Conservation (phyloP, 2,329 filamentous ascomycete genomes). For the Botrytis cinerea region DNA sequence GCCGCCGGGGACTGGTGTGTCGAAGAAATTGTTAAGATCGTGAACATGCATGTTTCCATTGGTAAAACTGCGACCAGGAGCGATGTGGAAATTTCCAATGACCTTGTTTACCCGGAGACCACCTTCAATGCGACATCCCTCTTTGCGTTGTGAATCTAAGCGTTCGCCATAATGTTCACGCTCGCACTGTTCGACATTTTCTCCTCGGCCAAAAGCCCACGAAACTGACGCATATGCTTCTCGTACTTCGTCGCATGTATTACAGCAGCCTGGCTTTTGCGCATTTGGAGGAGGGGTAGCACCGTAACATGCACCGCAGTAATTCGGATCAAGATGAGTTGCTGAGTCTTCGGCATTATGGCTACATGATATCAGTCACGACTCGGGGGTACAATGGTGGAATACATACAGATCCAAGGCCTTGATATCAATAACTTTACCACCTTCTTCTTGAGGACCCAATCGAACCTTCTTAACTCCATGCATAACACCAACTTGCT, state of each 20-base stretch:
- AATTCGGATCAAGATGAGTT: constrained; percentile 81
- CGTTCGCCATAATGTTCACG: constrained; percentile 91
- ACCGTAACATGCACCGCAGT: constrained; percentile 94
- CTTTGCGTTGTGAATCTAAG: constrained; percentile 81
- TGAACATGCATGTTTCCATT: constrained; percentile 97
- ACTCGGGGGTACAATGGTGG: constrained; percentile 27
- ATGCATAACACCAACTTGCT: constrained; percentile 91
- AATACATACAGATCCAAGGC: constrained; percentile 61
- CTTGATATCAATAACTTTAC: constrained; percentile 70
- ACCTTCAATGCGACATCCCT: constrained; percentile 94
- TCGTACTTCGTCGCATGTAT: constrained; percentile 94
- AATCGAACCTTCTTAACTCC: constrained; percentile 91
- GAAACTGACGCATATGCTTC: constrained; percentile 87
- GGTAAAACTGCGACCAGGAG: constrained; percentile 92
- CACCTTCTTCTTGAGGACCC: constrained; percentile 69
- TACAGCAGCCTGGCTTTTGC: constrained; percentile 86
- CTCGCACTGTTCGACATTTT: constrained; percentile 91
- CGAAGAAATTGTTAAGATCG: constrained; percentile 94
- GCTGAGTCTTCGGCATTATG: constrained; percentile 67
- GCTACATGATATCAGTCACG: constrained; percentile 44
- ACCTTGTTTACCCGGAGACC: constrained; percentile 96
- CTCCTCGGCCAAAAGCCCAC: constrained; percentile 93
- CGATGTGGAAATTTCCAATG: constrained; percentile 97
- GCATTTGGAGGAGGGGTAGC: constrained; percentile 71
- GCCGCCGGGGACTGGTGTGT: constrained; percentile 63